phyloP scores from a whole-genome alignment of 345 rosid genomes.

The Populus nigra region DNA sequence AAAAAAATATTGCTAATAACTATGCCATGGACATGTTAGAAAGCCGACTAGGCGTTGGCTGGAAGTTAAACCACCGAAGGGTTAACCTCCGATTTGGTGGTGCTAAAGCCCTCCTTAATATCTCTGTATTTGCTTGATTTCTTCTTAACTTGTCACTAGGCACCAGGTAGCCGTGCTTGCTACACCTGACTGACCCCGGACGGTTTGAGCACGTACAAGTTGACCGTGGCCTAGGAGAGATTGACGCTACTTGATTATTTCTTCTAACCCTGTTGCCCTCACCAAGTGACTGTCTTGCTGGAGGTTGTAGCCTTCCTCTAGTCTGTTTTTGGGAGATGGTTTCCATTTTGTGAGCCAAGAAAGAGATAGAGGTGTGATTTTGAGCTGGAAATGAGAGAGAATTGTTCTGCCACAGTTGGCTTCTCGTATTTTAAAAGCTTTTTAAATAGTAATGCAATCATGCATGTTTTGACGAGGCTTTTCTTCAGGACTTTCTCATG shows the following conservation, averaged over 20 bases:
- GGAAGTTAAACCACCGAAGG: slow-evolving; percentile 44
- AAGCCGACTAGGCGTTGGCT: slow-evolving; percentile 44
- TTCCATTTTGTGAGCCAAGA: slow-evolving; percentile 1
- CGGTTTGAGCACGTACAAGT: slow-evolving; percentile 20
- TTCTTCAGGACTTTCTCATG: not conserved
- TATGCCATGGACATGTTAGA: slow-evolving; percentile 40
- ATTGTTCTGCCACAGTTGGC: not conserved
- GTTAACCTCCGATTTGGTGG: slow-evolving; percentile 26
- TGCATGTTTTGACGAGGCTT: not conserved
- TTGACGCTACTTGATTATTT: not conserved
- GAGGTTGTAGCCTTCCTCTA: not conserved
- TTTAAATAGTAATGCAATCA: not conserved
- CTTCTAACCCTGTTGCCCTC: slow-evolving; percentile 1
- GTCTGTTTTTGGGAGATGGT: not conserved
- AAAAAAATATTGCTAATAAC: not conserved
- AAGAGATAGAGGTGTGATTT: not conserved
- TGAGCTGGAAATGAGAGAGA: not conserved
- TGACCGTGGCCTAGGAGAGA: slow-evolving; percentile 8
- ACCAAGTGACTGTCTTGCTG: not conserved
- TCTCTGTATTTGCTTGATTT: slow-evolving; percentile 28
- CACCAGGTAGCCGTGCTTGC: slow-evolving; percentile 31
- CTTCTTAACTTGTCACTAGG: slow-evolving; percentile 26
- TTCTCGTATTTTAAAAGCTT: not conserved
- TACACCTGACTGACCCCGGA: slow-evolving; percentile 35
- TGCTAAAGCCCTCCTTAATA: slow-evolving; percentile 36